These are phyloP conservation scores for Plasmodium falciparum DNA, from an alignment of 169 alveolate genomes.

Conservation along the genomic window DNA sequence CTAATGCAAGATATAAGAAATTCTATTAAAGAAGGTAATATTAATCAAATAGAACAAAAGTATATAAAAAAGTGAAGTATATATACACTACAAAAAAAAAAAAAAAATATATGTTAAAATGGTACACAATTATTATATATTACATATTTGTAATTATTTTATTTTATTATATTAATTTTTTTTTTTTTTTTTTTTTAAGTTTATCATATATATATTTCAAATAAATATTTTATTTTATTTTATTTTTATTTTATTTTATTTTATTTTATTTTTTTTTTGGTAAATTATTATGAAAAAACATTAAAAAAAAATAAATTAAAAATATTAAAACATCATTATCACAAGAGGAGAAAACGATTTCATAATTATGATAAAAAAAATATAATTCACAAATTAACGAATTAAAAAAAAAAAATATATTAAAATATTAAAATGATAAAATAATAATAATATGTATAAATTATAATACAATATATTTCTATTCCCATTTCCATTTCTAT, in stretches of 20 bases:
- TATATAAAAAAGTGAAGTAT: constrained; percentile 7
- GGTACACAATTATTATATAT: neutral
- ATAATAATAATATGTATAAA: too few species aligned
- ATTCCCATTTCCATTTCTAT: too few species aligned
- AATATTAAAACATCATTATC: too few species aligned
- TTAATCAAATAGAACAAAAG: constrained; percentile 20
- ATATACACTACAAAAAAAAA: neutral
- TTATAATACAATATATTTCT: too few species aligned
- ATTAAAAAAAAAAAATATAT: too few species aligned
- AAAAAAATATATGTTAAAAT: neutral
- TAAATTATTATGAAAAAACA: too few species aligned
- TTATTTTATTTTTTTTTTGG: too few species aligned
- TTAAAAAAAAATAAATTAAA: too few species aligned
- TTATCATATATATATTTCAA: neutral
- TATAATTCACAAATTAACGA: too few species aligned
- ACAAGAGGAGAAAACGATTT: too few species aligned
- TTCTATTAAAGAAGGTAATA: constrained; percentile 1
- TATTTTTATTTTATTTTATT: neutral
- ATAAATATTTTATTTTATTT: neutral
- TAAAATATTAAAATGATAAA: too few species aligned
- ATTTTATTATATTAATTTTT: neutral
- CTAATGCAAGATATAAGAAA: constrained; percentile 80
- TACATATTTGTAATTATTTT: neutral
- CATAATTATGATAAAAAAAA: too few species aligned
- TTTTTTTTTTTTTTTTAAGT: neutral